Evolutionary conservation across 106 monocot species (phyloP), one percentile per base, ranked within the genome.

Genomic region (Dendrobium huoshanense): DNA sequence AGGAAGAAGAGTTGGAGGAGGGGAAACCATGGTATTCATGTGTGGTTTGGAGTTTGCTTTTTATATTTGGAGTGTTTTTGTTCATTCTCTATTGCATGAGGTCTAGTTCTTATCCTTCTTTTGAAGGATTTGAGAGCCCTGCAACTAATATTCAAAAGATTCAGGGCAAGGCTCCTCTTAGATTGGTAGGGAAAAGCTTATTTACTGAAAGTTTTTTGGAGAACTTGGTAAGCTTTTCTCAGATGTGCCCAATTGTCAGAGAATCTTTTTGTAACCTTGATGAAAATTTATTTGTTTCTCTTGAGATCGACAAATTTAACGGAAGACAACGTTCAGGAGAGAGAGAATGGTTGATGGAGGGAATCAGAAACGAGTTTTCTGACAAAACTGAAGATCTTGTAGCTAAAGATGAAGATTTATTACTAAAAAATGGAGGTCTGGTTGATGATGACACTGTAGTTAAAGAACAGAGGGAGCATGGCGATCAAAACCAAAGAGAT

Each of bases 11-110:
- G 41, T 55, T 58, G 3, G 43, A 42, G 29, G 76, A 33, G 16
- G 51, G 29, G 42, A 77, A 43, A 44, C 17, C 29, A 13, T 65
- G 25, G 5, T 33, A 8, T 22, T 31, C 24, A 9, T 59, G 25
- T 75, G 7, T 44, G 54, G 78, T n/a, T 1, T 78, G 80, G 65
- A 87, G 75, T 24, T 40, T 75, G 22, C 4, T 87, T 65, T 77
- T 85, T 64, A 11, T 89, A 27, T 56, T 87, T 67, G 82, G 56
- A 55, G 72, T 68, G 42, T 55, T 85, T 43, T 27, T 85, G 25
- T 81, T 67, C 48, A 72, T 79, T 22, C 55, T 20, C 11, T 83
- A 48, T 49, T 82, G 61, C 72, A 81, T 79, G 10, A 22, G 25
- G 67, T 43, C 54, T 29, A 45, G 61, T 41, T 41, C 67, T 37